Base-by-base conservation (phyloP, 1,139 yeast genomes). In the Pichia sp. region DNA sequence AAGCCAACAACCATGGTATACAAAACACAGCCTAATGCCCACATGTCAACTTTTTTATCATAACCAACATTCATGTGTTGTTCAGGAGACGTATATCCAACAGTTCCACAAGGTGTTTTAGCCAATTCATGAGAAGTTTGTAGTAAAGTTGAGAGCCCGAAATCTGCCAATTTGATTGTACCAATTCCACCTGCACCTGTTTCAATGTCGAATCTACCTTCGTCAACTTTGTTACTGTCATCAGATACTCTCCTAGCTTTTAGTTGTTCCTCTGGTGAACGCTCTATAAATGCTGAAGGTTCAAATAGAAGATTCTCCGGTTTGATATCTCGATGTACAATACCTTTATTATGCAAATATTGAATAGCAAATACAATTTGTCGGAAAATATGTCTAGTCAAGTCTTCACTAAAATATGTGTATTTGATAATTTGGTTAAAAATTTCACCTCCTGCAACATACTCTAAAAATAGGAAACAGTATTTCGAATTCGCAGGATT, bases 111-210 rank as follows among this genome's bases (percentile, higher is more conserved):
- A 2, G 81, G 81, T 4, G 81, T 75, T 52, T 73, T 74, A 35
- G 81, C 77, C 49, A 56, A 46, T 31, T 49, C 51, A 52, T 73
- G 73, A 49, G 72, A 74, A 7, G 42, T 30, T 19, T 42, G 41
- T 35, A 75, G 65, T 46, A 73, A 74, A 49, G 76, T 75, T 6
- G 77, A 71, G 35, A 75, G 62, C 3, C 81, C 81, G 52, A 75
- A 75, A 55, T 75, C 97, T 0, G 96, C 96, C 44, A 89, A 67
- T 58, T 88, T 88, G 41, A 89, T 83, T 6, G 68, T 58, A 7
- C 96, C 96, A 45, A 89, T 81, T 18, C 91, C 85, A 39, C 95
- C 97, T 21, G 93, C 88, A 35, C 98, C 99, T 19, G 80, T 62
- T 23, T 83, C 82, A 1, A 81, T 78, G 3, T 67, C 62, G 54